Base-by-base conservation (phyloP, 1,284 basidiomycete genomes). In the Puccinia triticina region DNA sequence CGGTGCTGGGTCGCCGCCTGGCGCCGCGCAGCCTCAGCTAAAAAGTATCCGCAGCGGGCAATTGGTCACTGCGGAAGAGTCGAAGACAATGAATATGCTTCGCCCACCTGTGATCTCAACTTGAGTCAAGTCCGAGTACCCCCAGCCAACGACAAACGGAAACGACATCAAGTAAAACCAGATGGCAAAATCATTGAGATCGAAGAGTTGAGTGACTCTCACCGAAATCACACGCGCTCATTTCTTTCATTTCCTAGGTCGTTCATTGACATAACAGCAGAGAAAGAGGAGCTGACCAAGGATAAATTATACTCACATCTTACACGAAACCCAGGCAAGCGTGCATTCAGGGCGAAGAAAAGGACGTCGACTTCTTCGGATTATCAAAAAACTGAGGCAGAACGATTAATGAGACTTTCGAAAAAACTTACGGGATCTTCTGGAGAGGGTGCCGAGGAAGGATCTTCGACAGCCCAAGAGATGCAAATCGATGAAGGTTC, bases 111-210 rank as follows among this genome's bases (percentile, higher is more conserved):
- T 4, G 40, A 4, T 43, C 7, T 43, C 12, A 43, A 12, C 40
- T 43, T 43, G 7, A 7, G 4, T 43, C 12, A n/a, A n/a, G 40
- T 43, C 40, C 40, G 40, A 12, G 7, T 12, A 43, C 40, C 40
- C 84, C 74, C 86, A n/a, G 86, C 86, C 83, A 85, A 84, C 48
- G 83, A 81, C 67, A 77, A 81, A 32, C 73, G 73, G 29, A 84
- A 86, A 78, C 48, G 16, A 18, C 85, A 86, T 77, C 85, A 85
- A 2, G n/a, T 32, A 12, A 34, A 61, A 61, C 29, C 29, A 61
- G 34, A 77, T 77, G 75, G 75, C 75, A n/a, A 77, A 77, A 50
- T 77, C 75, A 18, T 26, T 77, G n/a, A 61, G 75, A 77, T 77
- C 75, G 11, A 77, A 77, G 75, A 77, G 75, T 77, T 64, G 46